These are phyloP conservation scores for Wickerhamiella shivajii DNA, from an alignment of 805 yeast species.

Conservation along the genomic window DNA sequence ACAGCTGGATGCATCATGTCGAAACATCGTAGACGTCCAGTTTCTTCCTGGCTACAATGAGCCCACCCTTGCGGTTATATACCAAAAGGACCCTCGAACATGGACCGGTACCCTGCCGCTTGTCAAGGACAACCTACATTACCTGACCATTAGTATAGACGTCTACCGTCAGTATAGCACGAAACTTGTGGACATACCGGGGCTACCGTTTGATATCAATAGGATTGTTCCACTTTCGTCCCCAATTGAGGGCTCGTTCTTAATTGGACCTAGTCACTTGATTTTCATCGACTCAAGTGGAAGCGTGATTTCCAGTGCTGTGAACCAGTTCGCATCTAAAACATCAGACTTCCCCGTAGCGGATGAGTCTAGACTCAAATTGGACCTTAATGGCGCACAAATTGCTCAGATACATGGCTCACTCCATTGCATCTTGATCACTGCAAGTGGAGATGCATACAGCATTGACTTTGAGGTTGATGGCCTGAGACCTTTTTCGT, in stretches of 20 bases:
- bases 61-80: slow-evolving; percentile 65
- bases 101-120: slow-evolving; percentile 68
- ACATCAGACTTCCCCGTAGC: slow-evolving; percentile 26
- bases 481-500: slow-evolving; percentile 31
- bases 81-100: slow-evolving; percentile 40
- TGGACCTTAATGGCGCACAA: slow-evolving; percentile 41
- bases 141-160: slow-evolving; percentile 56
- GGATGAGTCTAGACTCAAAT: slow-evolving; percentile 37
- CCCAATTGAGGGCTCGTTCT: slow-evolving; percentile 57
- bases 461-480: slow-evolving; percentile 27
- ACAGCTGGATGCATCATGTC: slow-evolving; percentile 40
- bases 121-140: slow-evolving; percentile 45
- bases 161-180: slow-evolving; percentile 42
- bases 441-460: slow-evolving; percentile 32
- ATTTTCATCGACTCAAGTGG: slow-evolving; percentile 73
- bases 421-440: slow-evolving; percentile 28
- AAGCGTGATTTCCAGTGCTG: slow-evolving; percentile 43
- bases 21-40: slow-evolving; percentile 52
- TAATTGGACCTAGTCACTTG: slow-evolving; percentile 62
- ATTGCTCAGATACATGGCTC: slow-evolving; percentile 24
- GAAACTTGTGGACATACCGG: slow-evolving; percentile 46
- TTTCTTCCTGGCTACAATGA: slow-evolving; percentile 63
- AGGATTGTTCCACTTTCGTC: slow-evolving; percentile 39
- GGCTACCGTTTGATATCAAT: slow-evolving; percentile 63
- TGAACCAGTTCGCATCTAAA: slow-evolving; percentile 38